A percentile compares a stretch with the other conserved stretches of the same genome.
Evolutionary conservation across 805 yeast species (phyloP).

Genomic region (Wickerhamiella lipophila): DNA sequence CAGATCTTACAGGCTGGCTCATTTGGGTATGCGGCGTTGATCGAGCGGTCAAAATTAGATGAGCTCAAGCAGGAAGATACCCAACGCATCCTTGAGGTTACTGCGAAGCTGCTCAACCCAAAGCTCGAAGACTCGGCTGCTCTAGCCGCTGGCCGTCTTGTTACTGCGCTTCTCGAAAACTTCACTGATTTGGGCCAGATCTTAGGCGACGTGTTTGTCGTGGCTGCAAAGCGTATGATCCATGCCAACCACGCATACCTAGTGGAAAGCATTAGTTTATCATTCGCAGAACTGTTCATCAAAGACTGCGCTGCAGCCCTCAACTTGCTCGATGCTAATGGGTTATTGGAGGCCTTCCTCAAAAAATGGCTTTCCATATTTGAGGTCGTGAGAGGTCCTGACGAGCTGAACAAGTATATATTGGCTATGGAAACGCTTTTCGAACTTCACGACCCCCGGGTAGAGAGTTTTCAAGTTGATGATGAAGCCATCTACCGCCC

Average conservation of each 20-base stretch:
- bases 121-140: conserved; percentile 69
- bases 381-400: conserved; percentile 68
- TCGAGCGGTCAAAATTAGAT: conserved; percentile 28
- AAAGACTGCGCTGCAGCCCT: conserved; percentile 52
- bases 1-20: conserved; percentile 67
- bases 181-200: conserved; percentile 33
- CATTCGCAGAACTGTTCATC: conserved; percentile 59
- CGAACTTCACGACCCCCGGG: conserved; percentile 41
- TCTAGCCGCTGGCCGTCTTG: conserved; percentile 57
- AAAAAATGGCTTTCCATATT: conserved; percentile 77
- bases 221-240: conserved; percentile 55
- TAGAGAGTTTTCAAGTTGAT: conserved; percentile 46
- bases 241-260: conserved; percentile 59
- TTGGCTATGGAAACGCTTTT: conserved; percentile 59
- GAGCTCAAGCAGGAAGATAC: conserved; percentile 15
- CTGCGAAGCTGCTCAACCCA: conserved; percentile 60
- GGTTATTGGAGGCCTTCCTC: conserved; percentile 44
- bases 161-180: conserved; percentile 45
- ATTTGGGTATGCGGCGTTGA: conserved; percentile 52
- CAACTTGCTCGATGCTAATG: conserved; percentile 37
- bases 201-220: conserved; percentile 48
- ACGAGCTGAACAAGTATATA: conserved; percentile 52
- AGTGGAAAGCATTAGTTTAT: conserved; percentile 61
- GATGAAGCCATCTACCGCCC: conserved; percentile 33
- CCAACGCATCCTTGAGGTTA: conserved; percentile 42